Base-by-base conservation (phyloP, 2,329 filamentous ascomycete genomes). In the Cercospora sojina region DNA sequence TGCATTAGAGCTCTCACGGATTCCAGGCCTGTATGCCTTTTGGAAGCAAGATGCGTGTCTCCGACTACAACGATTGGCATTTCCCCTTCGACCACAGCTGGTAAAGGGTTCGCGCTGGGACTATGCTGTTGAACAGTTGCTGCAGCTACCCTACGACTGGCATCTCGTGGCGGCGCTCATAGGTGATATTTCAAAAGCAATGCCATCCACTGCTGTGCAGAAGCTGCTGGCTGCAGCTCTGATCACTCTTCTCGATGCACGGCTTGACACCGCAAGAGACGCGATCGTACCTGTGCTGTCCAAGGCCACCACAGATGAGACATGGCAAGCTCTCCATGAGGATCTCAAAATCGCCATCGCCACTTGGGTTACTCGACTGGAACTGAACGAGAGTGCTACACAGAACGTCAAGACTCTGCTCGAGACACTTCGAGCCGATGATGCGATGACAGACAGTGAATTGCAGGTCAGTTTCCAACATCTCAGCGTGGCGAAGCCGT, bases 391-490 rank as follows among this genome's bases (percentile, higher is more conserved):
- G 3, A 55, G 72, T 23, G 38, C 70, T 3, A 70, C 71, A 3
- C 60, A 68, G 9, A 61, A 63, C 5, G 49, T 72, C 10, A 20
- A 35, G n/a, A 32, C 62, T 18, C 29, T 74, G n/a, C 64, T 64
- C 10, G 67, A 71, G 35, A 65, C 66, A 32, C 59, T 74, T 8
- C 66, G 62, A 16, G 58, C 70, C 25, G 68, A 71, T 56, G 68
- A 72, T 59, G 56, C 64, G 31, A 76, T 74, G 74, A 67, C 65
- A 7, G 73, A 74, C 53, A 68, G 65, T 20, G 70, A 72, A 5
- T 60, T 73, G 5, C 65, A 68, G 20, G 53, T 60, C 1, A 57
- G 53, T 18, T 74, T 74, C 51, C 43, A 65, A 32, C 64, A 72
- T 23, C 62, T 73, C n/a, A 65, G 67, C 62, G 56, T 71, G 4